A percentile compares a stretch with the other conserved stretches of the same genome.
Evolutionary conservation across 345 rosid species (phyloP).

Genomic region (Eucalyptus cloeziana): DNA sequence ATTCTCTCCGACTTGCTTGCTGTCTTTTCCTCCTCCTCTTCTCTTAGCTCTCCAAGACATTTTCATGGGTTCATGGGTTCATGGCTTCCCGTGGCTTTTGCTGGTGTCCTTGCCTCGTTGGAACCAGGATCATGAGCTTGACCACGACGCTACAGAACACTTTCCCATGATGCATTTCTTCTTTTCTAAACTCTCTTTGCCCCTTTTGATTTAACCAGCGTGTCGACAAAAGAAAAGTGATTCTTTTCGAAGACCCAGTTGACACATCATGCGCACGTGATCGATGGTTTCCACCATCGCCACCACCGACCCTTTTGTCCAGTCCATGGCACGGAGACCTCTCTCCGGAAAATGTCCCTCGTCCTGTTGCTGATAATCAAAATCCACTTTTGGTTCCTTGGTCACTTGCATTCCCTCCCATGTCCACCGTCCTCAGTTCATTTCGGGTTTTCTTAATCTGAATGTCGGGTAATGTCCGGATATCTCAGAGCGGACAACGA

Average conservation of each 20-base stretch:
- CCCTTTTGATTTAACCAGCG: background rate
- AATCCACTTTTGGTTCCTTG: background rate
- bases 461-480: background rate
- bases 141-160: background rate
- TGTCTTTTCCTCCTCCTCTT: background rate
- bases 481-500: background rate
- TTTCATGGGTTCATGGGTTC: background rate
- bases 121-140: background rate
- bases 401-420: background rate
- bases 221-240: background rate
- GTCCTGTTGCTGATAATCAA: background rate
- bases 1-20: background rate
- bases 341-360: background rate
- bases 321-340: background rate
- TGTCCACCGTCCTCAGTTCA: background rate
- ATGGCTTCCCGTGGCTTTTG: background rate
- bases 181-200: background rate
- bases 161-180: background rate
- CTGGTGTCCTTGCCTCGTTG: background rate
- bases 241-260: background rate
- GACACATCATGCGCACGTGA: slow-evolving; percentile 15
- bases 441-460: background rate
- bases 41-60: background rate
- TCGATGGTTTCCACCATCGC: slow-evolving; percentile 8
- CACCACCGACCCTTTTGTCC: slow-evolving; percentile 5